Evolutionary conservation across 495 filamentous ascomycete genomes (phyloP).

Genomic region (Melanomma pulvis-pyrius): DNA sequence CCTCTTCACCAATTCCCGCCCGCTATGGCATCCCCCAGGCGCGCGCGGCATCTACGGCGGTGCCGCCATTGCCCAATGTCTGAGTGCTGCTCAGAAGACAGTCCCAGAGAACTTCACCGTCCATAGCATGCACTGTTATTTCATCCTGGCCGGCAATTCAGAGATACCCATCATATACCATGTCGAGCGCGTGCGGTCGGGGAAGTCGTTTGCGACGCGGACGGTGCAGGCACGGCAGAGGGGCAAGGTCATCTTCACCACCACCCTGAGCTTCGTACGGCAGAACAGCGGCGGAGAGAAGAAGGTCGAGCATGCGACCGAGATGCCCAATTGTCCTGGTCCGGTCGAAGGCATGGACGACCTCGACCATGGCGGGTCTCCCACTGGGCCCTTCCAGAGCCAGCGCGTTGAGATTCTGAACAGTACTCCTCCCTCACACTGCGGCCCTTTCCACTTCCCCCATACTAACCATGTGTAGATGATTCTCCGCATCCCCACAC

Average conservation of each 20-base stretch:
- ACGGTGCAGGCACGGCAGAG: slow-evolving; percentile 91
- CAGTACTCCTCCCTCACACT: slow-evolving; percentile 22
- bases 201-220: slow-evolving; percentile 87
- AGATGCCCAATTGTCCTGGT: slow-evolving; percentile 53
- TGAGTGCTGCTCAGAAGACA: slow-evolving; percentile 85
- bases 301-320: slow-evolving; percentile 61
- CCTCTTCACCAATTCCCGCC: slow-evolving; percentile 88
- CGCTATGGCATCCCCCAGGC: slow-evolving; percentile 86
- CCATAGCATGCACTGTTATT: slow-evolving; percentile 99
- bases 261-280: slow-evolving; percentile 83
- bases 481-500: slow-evolving; percentile 54
- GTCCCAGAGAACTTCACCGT: slow-evolving; percentile 77
- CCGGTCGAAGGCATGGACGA: slow-evolving; percentile 36
- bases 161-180: slow-evolving; percentile 88
- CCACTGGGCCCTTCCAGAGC: slow-evolving; percentile 60
- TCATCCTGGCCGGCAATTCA: slow-evolving; percentile 85
- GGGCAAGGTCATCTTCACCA: slow-evolving; percentile 91
- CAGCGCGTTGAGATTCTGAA: slow-evolving; percentile 57
- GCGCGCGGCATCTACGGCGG: slow-evolving; percentile 94
- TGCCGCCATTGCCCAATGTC: slow-evolving; percentile 86
- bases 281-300: slow-evolving; percentile 65
- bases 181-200: slow-evolving; percentile 88
- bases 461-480: slow-evolving; percentile 27
- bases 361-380: slow-evolving; percentile 12
- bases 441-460: background rate